Conservation (phyloP, 352 stramenopile genomes). For the Phytophthora aleatoria region DNA sequence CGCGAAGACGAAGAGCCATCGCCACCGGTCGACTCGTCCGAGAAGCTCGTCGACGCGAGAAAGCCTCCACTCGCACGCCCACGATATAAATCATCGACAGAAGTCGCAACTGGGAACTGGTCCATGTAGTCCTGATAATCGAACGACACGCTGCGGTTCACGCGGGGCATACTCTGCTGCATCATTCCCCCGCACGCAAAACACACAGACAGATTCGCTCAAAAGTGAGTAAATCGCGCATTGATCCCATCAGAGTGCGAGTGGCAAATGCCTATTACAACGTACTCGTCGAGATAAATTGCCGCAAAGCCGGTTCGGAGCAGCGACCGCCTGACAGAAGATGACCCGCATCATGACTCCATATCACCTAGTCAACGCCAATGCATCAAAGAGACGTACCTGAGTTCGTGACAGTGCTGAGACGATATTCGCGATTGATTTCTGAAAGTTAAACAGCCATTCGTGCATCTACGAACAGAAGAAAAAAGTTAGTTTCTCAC, state of each 20-base stretch:
- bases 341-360: conserved; percentile 14
- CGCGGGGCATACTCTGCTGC: conserved; percentile 63
- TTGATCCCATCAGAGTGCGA: conserved; percentile 3
- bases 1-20: conserved; percentile 45
- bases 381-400: conserved; percentile 24
- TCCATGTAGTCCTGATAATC: conserved; percentile 72
- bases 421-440: conserved; percentile 89
- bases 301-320: conserved; percentile 56
- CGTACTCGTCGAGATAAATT: conserved; percentile 68
- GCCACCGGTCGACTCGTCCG: conserved; percentile 56
- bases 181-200: conserved; percentile 12
- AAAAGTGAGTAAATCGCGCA: conserved; percentile 22
- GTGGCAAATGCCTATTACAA: neutral
- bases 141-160: conserved; percentile 78
- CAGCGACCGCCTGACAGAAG: conserved; percentile 44
- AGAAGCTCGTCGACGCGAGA: conserved; percentile 57
- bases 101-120: conserved; percentile 31
- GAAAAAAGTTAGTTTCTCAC: conserved; percentile 10
- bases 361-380: neutral
- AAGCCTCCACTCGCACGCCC: conserved; percentile 43
- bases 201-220: conserved; percentile 13
- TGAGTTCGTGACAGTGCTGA: conserved; percentile 74
- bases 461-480: conserved; percentile 74
- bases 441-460: conserved; percentile 91
- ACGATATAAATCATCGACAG: conserved; percentile 65